Base-by-base conservation (phyloP, 768 basidiomycete species). In the Royoungia palumana region DNA sequence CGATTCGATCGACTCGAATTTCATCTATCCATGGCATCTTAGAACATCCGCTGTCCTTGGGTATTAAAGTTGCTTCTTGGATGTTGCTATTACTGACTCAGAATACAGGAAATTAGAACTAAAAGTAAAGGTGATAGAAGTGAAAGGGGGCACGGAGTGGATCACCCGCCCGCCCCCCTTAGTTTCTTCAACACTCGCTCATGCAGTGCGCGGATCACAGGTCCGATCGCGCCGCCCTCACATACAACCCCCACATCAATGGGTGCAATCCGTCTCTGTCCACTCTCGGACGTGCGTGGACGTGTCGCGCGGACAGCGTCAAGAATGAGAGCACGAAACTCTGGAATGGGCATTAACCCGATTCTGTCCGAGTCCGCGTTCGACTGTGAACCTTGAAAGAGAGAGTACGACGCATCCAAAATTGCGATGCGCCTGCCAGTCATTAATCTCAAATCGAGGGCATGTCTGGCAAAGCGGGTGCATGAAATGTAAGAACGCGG, bases 391-490 rank as follows among this genome's bases (percentile, higher is more conserved):
- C 46, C 41, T 32, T 46, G 62, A 47, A 75, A 84, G 16, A 89
- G 64, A 3, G 83, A 79, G 62, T 80, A 72, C 1, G 87, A 85
- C 4, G 76, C 87, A 60, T 92, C 89, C n/a, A 90, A 66, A 41
- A 93, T 80, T 17, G 76, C 80, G 12, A 91, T 76, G 12, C 81
- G 80, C 54, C 79, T 75, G 30, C 73, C 74, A 11, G 73, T 76
- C 79, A 90, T 80, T 59, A 90, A 72, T 57, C 89, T 80, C 65
- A 90, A 81, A 63, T 93, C 89, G 45, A 93, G 72, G 0, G 87
- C 89, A 61, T 90, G 81, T 58, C 87, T 88, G 36, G 28, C 11
- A 12, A 21, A 49, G 14, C 38, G 19, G 2, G 45, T 4, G 12
- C 5, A 22, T 10, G 11, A 36, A 40, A 32, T 20, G 38, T 47